These are phyloP conservation scores for Phytophthora pisi DNA, from an alignment of 352 stramenopile genomes.

Conservation along the genomic window DNA sequence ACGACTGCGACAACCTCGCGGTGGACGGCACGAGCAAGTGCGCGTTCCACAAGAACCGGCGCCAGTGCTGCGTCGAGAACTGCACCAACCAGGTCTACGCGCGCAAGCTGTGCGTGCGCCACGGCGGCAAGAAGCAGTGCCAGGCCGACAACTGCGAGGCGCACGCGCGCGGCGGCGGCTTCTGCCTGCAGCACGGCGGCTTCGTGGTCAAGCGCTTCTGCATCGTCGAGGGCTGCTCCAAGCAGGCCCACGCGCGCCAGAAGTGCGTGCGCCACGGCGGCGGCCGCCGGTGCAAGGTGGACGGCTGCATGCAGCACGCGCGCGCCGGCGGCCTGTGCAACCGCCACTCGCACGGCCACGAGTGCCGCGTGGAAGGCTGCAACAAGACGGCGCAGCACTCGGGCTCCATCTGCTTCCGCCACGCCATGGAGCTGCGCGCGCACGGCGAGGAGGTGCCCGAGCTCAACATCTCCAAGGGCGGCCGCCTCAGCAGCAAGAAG, in stretches of 20 bases:
- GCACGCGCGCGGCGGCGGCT: slow-evolving; percentile 72
- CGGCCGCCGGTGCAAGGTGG: slow-evolving; percentile 70
- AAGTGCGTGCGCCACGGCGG: slow-evolving; percentile 81
- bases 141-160: slow-evolving; percentile 76
- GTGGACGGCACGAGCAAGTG: slow-evolving; percentile 80
- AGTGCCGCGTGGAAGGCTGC: slow-evolving; percentile 79
- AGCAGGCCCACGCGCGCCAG: slow-evolving; percentile 76
- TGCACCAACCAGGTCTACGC: slow-evolving; percentile 88
- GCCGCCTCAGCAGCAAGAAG: slow-evolving; percentile 73
- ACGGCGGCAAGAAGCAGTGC: slow-evolving; percentile 84
- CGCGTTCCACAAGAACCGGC: slow-evolving; percentile 84
- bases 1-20: slow-evolving; percentile 78
- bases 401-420: slow-evolving; percentile 75
- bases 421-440: slow-evolving; percentile 76
- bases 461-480: slow-evolving; percentile 80
- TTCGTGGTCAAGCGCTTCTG: slow-evolving; percentile 87
- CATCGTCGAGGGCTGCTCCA: slow-evolving; percentile 79
- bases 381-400: slow-evolving; percentile 85
- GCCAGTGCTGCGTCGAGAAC: slow-evolving; percentile 78
- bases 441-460: slow-evolving; percentile 74
- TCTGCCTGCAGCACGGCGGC: slow-evolving; percentile 79
- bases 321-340: slow-evolving; percentile 75
- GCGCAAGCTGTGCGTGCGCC: slow-evolving; percentile 80
- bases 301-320: slow-evolving; percentile 78
- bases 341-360: slow-evolving; percentile 74